Evolutionary conservation across 352 stramenopile genomes (phyloP), one percentile per base, ranked within the genome.

Genomic region (Phytophthora palmivora): DNA sequence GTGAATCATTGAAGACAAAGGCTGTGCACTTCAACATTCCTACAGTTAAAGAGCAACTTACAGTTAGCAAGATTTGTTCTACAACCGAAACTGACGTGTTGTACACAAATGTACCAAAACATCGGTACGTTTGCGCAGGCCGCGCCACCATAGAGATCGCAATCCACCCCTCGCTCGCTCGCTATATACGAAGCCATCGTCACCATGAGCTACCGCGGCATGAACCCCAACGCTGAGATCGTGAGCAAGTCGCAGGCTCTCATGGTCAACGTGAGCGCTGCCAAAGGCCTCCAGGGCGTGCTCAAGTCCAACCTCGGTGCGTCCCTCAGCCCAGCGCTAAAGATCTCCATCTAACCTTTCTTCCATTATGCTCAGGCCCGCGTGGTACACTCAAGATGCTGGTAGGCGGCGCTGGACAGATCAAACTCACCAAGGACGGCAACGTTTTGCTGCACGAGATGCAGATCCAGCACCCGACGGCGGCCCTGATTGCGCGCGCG

Each of bases 371-470:
- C 24, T 30, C 69, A 93, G 95, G 97, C 43, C 98, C 98, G 10
- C 89, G 95, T 2, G 98, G 98, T n/a, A 99, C 98, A 15, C 84
- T 99, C 42, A 99, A 99, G 89, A 99, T 99, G 95, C 88, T 99
- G 11, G 98, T 99, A 14, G 97, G 97, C 21, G 97, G 98, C 44
- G 97, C 98, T 15, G 98, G 97, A 22, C 97, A 99, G 79, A 98
- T 99, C 69, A 99, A 99, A 82, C 88, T 99, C 45, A 99, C 98
- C 16, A 99, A 99, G 79, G 98, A 99, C 78, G 98, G 98, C 73
- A 98, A 99, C 68, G 97, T 99, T 16, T 74, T 99, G 43, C 87
- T 99, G 33, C 97, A 99, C 70, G 97, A 99, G 88, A 99, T 99
- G 98, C 98, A 99, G 85, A 98, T 98, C 82, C 89, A 97, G 76